phyloP scores from a whole-genome alignment of 1,284 basidiomycete species.

The Jaminaea rosea region DNA sequence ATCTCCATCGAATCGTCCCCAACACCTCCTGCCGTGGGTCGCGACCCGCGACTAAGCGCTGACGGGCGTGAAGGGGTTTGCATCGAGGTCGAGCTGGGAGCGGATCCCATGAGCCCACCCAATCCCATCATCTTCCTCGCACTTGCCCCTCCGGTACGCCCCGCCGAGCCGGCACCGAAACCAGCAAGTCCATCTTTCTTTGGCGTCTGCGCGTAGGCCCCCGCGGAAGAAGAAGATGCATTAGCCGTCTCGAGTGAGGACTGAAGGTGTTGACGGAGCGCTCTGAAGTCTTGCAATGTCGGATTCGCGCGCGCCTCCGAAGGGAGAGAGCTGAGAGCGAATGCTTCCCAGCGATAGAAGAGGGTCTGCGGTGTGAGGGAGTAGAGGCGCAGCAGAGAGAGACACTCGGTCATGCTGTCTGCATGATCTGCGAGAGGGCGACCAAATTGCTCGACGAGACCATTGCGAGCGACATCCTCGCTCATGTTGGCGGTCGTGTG shows the following conservation, averaged over 20 bases:
- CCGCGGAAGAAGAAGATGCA: background rate
- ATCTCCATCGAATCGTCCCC: slow-evolving; percentile 12
- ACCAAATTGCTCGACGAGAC: background rate
- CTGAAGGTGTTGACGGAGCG: slow-evolving; percentile 22
- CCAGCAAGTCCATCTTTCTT: background rate
- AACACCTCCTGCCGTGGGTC: background rate
- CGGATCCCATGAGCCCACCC: background rate
- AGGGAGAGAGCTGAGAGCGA: slow-evolving; percentile 20
- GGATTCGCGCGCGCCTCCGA: slow-evolving; percentile 11
- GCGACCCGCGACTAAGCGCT: background rate
- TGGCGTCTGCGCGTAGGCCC: slow-evolving; percentile 13
- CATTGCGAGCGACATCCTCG: too few species aligned
- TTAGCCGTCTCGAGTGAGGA: slow-evolving; percentile 10
- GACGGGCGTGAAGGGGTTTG: background rate
- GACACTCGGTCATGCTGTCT: background rate
- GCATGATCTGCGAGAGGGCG: background rate
- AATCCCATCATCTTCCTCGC: background rate
- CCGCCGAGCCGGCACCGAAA: background rate
- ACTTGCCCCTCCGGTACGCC: background rate
- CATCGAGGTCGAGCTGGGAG: slow-evolving; percentile 14
- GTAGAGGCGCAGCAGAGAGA: slow-evolving; percentile 9
- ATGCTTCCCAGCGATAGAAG: slow-evolving; percentile 36
- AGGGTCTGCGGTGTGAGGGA: slow-evolving; percentile 22
- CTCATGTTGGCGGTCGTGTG: too few species aligned
- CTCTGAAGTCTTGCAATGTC: slow-evolving; percentile 18